Evolutionary conservation across 2,329 filamentous ascomycete species (phyloP).

Genomic region (Exophiala alcalophila): DNA sequence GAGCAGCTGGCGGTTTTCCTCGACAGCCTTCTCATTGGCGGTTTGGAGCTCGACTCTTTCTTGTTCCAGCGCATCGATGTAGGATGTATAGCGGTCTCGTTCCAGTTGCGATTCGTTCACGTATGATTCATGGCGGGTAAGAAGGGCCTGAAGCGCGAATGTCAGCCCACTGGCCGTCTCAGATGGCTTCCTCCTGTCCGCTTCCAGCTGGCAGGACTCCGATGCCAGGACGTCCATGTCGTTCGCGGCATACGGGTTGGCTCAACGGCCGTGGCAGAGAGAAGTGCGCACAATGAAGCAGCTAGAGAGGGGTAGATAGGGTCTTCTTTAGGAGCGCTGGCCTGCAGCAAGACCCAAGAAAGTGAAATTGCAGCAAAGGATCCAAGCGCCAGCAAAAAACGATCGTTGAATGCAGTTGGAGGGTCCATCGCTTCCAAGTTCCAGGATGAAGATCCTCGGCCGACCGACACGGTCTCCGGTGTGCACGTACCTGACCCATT

Average conservation of each 20-base stretch:
- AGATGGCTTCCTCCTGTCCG: conserved; percentile 10
- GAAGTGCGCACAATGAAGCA: background rate
- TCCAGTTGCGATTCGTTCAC: conserved; percentile 89
- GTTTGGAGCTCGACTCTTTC: conserved; percentile 72
- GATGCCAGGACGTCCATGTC: conserved; percentile 6
- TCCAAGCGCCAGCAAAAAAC: background rate
- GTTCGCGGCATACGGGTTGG: background rate
- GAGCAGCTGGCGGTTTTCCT: conserved; percentile 77
- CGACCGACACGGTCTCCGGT: no score
- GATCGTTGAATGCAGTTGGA: no score
- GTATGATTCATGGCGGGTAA: conserved; percentile 89
- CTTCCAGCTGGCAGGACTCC: background rate
- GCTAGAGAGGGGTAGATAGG: background rate
- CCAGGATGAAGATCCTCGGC: no score
- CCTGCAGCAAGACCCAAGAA: no score
- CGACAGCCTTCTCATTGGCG: conserved; percentile 71
- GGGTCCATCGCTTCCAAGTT: no score
- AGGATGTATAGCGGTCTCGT: conserved; percentile 65
- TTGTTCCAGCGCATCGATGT: conserved; percentile 70
- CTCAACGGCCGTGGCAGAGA: background rate
- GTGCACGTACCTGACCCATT: conserved; percentile 79
- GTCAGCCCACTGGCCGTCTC: conserved; percentile 55
- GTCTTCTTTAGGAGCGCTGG: background rate
- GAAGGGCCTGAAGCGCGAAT: conserved; percentile 74
- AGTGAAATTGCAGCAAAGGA: conserved; percentile 12